Percentiles rank a stretch among this genome's conserved stretches.
phyloP scores from a whole-genome alignment of 2,329 filamentous ascomycete species.

The Talaromyces sp. region DNA sequence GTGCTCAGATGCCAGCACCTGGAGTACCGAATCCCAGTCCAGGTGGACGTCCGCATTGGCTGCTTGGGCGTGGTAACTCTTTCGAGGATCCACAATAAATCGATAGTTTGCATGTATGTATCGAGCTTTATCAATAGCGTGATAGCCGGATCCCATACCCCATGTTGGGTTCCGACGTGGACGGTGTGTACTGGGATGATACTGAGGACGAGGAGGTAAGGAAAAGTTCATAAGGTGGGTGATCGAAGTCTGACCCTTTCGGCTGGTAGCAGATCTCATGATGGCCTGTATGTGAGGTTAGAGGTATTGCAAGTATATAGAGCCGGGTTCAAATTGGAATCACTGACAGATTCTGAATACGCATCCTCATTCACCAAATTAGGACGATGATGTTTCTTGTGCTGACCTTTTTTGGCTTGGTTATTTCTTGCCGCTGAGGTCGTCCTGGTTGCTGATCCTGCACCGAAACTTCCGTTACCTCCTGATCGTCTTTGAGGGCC shows the following conservation, averaged over 20 bases:
- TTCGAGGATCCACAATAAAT: constrained; percentile 83
- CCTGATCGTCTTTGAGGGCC: constrained; percentile 40
- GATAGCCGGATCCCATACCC: constrained; percentile 84
- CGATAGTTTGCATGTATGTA: constrained; percentile 96
- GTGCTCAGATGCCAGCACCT: constrained; percentile 84
- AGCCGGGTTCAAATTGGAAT: background rate
- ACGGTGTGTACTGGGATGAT: constrained; percentile 53
- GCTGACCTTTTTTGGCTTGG: constrained; percentile 74
- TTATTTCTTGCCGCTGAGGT: constrained; percentile 57
- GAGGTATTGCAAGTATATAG: background rate
- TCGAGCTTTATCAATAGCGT: constrained; percentile 84
- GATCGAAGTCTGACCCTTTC: constrained; percentile 93
- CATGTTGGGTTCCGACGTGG: constrained; percentile 71
- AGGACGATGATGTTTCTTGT: constrained; percentile 75
- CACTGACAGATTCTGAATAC: constrained; percentile 72
- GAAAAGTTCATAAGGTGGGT: constrained; percentile 94
- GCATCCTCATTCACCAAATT: constrained; percentile 76
- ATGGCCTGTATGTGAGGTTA: constrained; percentile 45
- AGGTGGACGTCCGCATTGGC: constrained; percentile 83
- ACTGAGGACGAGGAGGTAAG: constrained; percentile 67
- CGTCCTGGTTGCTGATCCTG: constrained; percentile 38
- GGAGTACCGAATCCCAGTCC: constrained; percentile 85
- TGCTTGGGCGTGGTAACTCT: constrained; percentile 74
- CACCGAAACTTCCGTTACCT: constrained; percentile 40
- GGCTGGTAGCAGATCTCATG: constrained; percentile 62